Evolutionary conservation across 2,329 filamentous ascomycete species (phyloP), one percentile per base, ranked within the genome.

Genomic region (Eutypa lata): DNA sequence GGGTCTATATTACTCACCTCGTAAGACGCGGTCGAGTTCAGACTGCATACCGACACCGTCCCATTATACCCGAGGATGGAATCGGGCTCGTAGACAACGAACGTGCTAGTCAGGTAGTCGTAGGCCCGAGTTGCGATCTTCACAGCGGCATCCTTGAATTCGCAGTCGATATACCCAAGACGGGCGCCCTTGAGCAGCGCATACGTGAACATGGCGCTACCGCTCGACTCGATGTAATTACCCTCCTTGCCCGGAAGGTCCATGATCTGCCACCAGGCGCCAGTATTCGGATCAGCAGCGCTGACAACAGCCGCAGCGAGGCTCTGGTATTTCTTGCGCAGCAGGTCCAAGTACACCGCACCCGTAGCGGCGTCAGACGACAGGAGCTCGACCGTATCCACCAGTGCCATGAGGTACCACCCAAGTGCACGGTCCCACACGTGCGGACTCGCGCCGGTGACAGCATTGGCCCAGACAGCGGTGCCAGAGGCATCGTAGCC

Each of bases 21-120:
- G 53, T 71, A 74, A 2, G 57, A 61, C 1, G 72, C 72, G 2
- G 64, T 73, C 45, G 72, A 75, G 59, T 75, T 74, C 31, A 74
- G 60, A 48, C 72, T 74, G 58, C 71, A 74, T 7, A 73, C 71
- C 1, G 66, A 49, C 3, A 74, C 72, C 0, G 72, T 74, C 42
- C 67, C 67, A 48, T 71, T 67, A 35, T 67, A 74, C 3, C 68
- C 63, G 3, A 67, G 33, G 31, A 60, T 63, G 11, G 60, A 59
- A 22, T 68, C 61, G 10, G 49, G 49, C 28, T 68, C 59, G 13
- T 53, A 46, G 3, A 65, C 59, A n/a, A 68, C 59, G 42, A 66
- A 68, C 3, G 55, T 53, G 1, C 57, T 24, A 8, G 61, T 62
- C 46, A 69, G 37, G 50, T 66, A 65, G 11, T 21, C 45, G 18